A percentile compares a stretch with the other conserved stretches of the same genome.
These are phyloP conservation scores for Colletotrichum cordylinicola DNA, from an alignment of 2,329 filamentous ascomycete species.

Conservation along the genomic window DNA sequence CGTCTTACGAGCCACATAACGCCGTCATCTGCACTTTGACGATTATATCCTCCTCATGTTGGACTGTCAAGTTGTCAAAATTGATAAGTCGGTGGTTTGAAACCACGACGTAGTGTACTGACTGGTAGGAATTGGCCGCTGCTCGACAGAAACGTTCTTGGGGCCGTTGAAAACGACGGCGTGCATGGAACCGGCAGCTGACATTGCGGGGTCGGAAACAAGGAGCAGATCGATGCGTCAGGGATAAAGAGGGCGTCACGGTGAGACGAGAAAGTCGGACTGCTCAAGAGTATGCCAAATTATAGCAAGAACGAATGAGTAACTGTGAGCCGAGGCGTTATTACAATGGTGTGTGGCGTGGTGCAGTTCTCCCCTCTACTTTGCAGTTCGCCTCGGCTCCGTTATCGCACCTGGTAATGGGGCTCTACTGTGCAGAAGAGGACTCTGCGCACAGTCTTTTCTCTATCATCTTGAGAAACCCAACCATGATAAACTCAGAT, in stretches of 20 bases:
- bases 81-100: neutral
- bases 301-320: neutral
- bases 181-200: conserved; percentile 68
- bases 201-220: conserved; percentile 6
- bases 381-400: neutral
- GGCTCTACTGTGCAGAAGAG: neutral
- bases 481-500: neutral
- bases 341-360: neutral
- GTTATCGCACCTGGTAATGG: neutral
- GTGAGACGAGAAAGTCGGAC: neutral
- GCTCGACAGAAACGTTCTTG: conserved; percentile 75
- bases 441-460: neutral
- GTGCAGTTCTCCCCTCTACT: neutral
- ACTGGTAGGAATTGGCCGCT: conserved; percentile 77
- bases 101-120: conserved; percentile 21
- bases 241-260: neutral
- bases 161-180: conserved; percentile 88
- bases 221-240: neutral
- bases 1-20: conserved; percentile 80
- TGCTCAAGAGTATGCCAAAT: neutral
- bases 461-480: neutral
- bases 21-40: conserved; percentile 85
- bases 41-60: conserved; percentile 76
- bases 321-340: neutral
- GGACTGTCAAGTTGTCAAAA: conserved; percentile 49